A percentile compares a stretch with the other conserved stretches of the same genome.
Evolutionary conservation across 23 red algal species (phyloP).

Genomic region (Rhodosorus marinus): DNA sequence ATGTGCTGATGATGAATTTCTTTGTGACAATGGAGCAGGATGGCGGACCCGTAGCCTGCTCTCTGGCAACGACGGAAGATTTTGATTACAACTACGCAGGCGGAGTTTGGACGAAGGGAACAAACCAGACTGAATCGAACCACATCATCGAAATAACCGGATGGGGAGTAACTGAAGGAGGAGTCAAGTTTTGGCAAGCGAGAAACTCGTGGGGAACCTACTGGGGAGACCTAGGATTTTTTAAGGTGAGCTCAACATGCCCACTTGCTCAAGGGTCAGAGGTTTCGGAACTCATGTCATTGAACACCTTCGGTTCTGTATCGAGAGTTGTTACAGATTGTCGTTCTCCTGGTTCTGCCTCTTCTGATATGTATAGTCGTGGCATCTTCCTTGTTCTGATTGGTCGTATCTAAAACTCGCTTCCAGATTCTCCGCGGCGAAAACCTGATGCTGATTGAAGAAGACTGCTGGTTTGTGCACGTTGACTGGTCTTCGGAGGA

Average conservation of each 20-base stretch:
- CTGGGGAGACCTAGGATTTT: neutral
- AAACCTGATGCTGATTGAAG: neutral
- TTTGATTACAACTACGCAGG: neutral
- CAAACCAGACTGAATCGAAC: neutral
- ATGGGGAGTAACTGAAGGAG: neutral
- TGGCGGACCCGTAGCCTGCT: neutral
- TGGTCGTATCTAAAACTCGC: no score
- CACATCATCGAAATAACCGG: neutral
- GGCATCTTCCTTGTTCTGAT: no score
- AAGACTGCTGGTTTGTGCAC: neutral
- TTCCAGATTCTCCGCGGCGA: neutral
- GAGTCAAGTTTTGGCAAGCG: neutral
- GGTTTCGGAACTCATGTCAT: no score
- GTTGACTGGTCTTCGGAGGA: neutral
- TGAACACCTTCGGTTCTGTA: no score
- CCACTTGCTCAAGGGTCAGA: no score
- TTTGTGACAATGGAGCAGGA: no score
- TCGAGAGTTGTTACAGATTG: no score
- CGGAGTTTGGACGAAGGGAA: neutral
- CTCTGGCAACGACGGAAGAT: neutral
- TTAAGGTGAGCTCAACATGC: no score
- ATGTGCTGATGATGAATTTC: no score
- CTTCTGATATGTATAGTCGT: no score
- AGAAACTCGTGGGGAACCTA: neutral
- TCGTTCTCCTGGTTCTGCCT: no score